Conservation (phyloP, 2,329 filamentous ascomycete genomes). For the Verticillium tricorpus region DNA sequence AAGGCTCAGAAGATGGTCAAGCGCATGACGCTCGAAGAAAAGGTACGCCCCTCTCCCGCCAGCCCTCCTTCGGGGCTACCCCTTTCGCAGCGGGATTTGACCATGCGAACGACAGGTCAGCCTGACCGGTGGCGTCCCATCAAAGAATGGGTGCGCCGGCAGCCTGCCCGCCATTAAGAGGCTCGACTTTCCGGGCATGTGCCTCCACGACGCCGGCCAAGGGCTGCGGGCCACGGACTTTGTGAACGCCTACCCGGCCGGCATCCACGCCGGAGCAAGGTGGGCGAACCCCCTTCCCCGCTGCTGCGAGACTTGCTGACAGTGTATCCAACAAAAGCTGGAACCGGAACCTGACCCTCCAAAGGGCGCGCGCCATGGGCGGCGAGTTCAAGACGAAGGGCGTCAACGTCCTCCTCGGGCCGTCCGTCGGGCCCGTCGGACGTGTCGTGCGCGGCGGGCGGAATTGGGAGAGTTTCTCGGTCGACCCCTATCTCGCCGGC, state of each 20-base stretch:
- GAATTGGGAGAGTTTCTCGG: conserved; percentile 60
- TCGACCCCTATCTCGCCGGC: conserved; percentile 69
- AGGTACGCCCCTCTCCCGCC: conserved; percentile 34
- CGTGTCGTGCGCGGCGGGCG: conserved; percentile 56
- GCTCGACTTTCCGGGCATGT: conserved; percentile 40
- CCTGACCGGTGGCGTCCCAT: conserved; percentile 66
- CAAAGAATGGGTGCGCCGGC: conserved; percentile 44
- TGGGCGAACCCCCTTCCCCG: conserved; percentile 18
- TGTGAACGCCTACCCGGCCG: conserved; percentile 43
- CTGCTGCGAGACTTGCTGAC: neutral
- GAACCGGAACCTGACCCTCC: conserved; percentile 53
- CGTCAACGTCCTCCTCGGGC: conserved; percentile 72
- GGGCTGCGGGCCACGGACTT: conserved; percentile 43
- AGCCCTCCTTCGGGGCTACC: neutral
- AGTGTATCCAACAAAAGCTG: conserved; percentile 35
- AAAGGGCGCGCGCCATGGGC: conserved; percentile 69
- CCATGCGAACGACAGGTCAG: conserved; percentile 46
- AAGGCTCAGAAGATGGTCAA: conserved; percentile 67
- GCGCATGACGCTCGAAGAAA: conserved; percentile 71
- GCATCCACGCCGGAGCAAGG: conserved; percentile 40
- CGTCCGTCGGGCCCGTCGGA: conserved; percentile 65
- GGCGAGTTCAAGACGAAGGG: conserved; percentile 73
- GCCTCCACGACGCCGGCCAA: conserved; percentile 45
- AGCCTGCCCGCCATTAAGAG: conserved; percentile 32
- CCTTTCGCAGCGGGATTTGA: neutral